Evolutionary conservation across 768 basidiomycete genomes (phyloP), one percentile per base, ranked within the genome.

Genomic region (Roridomyces roridus): DNA sequence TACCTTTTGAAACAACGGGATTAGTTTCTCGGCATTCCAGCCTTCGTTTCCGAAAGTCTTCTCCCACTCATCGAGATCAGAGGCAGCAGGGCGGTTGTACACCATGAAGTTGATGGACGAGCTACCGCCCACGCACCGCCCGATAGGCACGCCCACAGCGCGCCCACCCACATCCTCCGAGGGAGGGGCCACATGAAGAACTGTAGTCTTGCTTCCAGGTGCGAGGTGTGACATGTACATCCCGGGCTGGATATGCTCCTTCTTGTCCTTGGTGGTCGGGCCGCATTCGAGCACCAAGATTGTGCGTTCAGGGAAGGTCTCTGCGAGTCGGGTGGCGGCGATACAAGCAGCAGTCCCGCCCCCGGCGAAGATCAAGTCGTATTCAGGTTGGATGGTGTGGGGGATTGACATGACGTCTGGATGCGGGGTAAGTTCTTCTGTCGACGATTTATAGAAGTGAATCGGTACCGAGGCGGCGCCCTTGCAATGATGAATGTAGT

Each of bases 221-320:
- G n/a, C n/a, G n/a, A n/a, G n/a, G n/a, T n/a, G n/a, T 72, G 60
- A 49, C 7, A 70, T 31, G 56, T 57, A 77, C 12, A 66, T 70
- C 1, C 69, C 77, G 0, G 80, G 79, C 25, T 78, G 77, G 1
- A 61, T 67, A 59, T 82, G 79, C 12, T 41, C 36, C 9, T 60
- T 69, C 24, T 74, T 49, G 44, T 76, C 69, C 26, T 65, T 62
- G 0, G 79, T 74, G 10, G 69, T 64, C 1, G 70, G 70, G 0
- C 80, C 80, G 15, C 68, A 68, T 60, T 81, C 80, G 18, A 81
- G 63, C 37, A 80, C 31, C 6, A 81, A 77, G 34, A 81, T 75
- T 49, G 63, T 73, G 24, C 81, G 67, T 3, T 70, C 54, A 0
- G 76, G 73, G n/a, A 76, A 70, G 0, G 70, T 64, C 0, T 40